Evolutionary conservation across 805 yeast genomes (phyloP), one percentile per base, ranked within the genome.

Genomic region (Suhomyces xylopsoci): DNA sequence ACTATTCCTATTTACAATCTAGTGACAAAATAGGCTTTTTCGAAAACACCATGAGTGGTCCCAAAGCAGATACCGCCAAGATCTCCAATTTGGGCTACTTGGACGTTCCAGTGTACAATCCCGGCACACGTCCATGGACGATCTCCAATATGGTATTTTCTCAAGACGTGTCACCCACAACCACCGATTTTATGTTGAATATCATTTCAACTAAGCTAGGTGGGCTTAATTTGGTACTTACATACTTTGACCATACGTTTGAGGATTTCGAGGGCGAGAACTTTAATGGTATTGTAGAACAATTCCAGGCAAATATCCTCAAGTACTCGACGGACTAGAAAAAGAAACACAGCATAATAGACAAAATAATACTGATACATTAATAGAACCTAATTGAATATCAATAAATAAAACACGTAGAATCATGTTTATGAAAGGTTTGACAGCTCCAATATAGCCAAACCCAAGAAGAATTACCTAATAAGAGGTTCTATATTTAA

Each of bases 81-180:
- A 48, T 70, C 45, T 73, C 78, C 17, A 74, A 74, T 51, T 60
- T 74, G 53, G 79, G 79, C 1, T 53, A 63, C 7, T 58, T 65
- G 7, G 62, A 61, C 5, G 46, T 61, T n/a, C 68, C 72, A 1
- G 52, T 53, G 4, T 44, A 45, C 20, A 40, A 19, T 0, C 30
- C 25, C 2, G 50, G 51, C 0, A 49, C 54, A 1, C 24, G 45
- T 20, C 28, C 45, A 24, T 69, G 71, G 74, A 63, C 61, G 0
- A 60, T 74, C 15, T 61, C 55, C 3, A 65, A 72, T 48, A 48
- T 72, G 55, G 57, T 69, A 3, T 74, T 74, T 53, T 64, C 73
- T 2, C 79, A 74, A 55, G 73, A 70, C 47, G 44, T 72, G 45
- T 66, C 76, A 1, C 68, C 73, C 2, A 51, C 55, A 1, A 68